Base-by-base conservation (phyloP, 2,329 filamentous ascomycete genomes). In the Talaromyces sp. region DNA sequence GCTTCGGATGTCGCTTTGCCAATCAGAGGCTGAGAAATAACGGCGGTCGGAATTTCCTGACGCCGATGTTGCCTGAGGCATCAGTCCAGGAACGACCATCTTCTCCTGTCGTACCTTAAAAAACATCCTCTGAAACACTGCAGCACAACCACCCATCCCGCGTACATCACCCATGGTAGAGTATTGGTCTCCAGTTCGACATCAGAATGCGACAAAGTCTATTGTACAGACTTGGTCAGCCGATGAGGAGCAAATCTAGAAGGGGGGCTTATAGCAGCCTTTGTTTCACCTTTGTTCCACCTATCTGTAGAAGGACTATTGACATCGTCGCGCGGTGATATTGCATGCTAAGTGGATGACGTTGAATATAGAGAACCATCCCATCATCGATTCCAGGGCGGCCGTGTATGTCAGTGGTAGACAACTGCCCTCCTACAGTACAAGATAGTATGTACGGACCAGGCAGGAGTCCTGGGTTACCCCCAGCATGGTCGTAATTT, bases 251-350 rank as follows among this genome's bases (percentile, higher is more conserved):
- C 67, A 50, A 22, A 73, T 73, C 72, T 45, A 77, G 68, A 49
- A 80, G 77, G 2, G 6, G 78, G 77, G 2, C 70, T 69, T 37
- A 79, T 69, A 11, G 74, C 73, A 1, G 75, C 72, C 49, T 22
- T 22, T 22, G 22, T 22, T 22, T 2, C 22, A 22, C 22, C 22
- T 22, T 73, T 73, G 78, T 73, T 9, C 71, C 77, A n/a, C 79
- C 79, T 13, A 72, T 73, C 2, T 78, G 79, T 31, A 81, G 74
- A 10, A 80, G 66, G 3, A 76, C 63, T 70, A 79, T 76, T 6
- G 72, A 70, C 7, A 68, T 45, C 8, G 71, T n/a, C n/a, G n/a
- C n/a, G n/a, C n/a, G n/a, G n/a, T n/a, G n/a, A n/a, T n/a, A n/a
- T n/a, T n/a, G n/a, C n/a, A n/a, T n/a, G n/a, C n/a, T n/a, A n/a